These are phyloP conservation scores for Eragrostis nindensis DNA, from an alignment of 176 grass and related monocot species.

Conservation along the genomic window DNA sequence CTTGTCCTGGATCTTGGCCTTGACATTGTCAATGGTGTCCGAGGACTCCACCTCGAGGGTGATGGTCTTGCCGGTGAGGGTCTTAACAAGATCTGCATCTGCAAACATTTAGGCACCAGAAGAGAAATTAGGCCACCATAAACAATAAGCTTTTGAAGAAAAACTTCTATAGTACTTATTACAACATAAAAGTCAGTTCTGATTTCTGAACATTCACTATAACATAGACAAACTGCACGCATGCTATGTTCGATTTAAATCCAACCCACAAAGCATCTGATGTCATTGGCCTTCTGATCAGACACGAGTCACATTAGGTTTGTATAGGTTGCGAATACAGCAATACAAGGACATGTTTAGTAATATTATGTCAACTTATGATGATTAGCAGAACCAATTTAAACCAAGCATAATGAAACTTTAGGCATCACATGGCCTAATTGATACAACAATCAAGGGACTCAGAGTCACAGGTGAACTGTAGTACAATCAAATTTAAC, in stretches of 20 bases:
- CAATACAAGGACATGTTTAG: too few relatives aligned
- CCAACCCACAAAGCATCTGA: not conserved
- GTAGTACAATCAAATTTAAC: not conserved
- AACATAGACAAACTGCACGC: too few relatives aligned
- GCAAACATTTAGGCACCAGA: not conserved
- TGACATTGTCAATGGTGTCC: constrained; percentile 70
- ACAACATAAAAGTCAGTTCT: too few relatives aligned
- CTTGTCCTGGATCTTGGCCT: constrained; percentile 87
- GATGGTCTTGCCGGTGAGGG: constrained; percentile 78
- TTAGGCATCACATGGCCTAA: not conserved
- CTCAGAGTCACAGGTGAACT: too few relatives aligned
- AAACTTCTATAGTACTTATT: too few relatives aligned
- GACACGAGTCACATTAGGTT: too few relatives aligned
- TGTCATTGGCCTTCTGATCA: too few relatives aligned
- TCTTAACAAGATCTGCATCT: constrained; percentile 83
- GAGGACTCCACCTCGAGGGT: constrained; percentile 59
- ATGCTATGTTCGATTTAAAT: not conserved
- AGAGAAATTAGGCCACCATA: not conserved
- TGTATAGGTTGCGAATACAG: too few relatives aligned
- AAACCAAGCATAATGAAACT: not conserved
- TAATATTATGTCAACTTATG: too few relatives aligned
- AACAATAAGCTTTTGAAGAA: not conserved
- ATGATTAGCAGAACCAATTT: too few relatives aligned
- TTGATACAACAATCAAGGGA: too few relatives aligned
- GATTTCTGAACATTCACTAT: too few relatives aligned